These are phyloP conservation scores for Nymphaea thermarum DNA, from an alignment of 164 flowering plant genomes.

Conservation along the genomic window DNA sequence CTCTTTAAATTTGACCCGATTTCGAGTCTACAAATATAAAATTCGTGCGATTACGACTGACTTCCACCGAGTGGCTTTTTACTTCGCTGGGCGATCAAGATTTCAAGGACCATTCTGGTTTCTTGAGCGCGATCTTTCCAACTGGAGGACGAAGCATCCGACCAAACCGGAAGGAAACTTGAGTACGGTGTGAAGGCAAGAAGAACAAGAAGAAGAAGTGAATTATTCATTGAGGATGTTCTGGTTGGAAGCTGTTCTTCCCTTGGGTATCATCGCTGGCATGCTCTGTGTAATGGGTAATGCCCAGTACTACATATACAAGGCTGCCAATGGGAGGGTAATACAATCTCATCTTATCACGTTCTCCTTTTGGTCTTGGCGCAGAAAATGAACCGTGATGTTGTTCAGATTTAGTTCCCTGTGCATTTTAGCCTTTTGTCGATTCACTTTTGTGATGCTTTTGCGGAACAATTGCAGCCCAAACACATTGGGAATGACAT, in stretches of 20 bases:
- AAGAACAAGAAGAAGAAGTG: not conserved
- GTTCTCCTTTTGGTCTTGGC: not conserved
- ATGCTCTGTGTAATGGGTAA: constrained; percentile 87
- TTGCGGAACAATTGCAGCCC: constrained; percentile 12
- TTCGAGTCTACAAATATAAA: too few species aligned
- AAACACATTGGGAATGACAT: constrained; percentile 40
- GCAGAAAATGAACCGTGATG: not conserved
- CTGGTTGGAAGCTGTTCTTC: constrained; percentile 78
- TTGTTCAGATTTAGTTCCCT: not conserved
- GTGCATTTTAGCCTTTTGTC: not conserved
- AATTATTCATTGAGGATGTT: not conserved
- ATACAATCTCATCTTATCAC: not conserved
- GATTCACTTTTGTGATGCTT: not conserved
- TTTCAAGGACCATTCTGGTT: too few species aligned
- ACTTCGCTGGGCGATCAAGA: too few species aligned
- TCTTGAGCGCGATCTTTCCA: too few species aligned
- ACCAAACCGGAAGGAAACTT: too few species aligned
- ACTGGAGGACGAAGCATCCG: too few species aligned
- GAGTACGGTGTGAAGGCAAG: not conserved
- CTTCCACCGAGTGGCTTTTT: too few species aligned
- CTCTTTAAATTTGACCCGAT: too few species aligned
- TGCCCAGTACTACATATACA: constrained; percentile 80
- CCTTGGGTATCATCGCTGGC: constrained; percentile 87
- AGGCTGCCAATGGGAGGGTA: constrained; percentile 81
- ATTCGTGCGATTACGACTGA: too few species aligned